Base-by-base conservation (phyloP, 306 rosid genomes). In the Sophora flavescens region DNA sequence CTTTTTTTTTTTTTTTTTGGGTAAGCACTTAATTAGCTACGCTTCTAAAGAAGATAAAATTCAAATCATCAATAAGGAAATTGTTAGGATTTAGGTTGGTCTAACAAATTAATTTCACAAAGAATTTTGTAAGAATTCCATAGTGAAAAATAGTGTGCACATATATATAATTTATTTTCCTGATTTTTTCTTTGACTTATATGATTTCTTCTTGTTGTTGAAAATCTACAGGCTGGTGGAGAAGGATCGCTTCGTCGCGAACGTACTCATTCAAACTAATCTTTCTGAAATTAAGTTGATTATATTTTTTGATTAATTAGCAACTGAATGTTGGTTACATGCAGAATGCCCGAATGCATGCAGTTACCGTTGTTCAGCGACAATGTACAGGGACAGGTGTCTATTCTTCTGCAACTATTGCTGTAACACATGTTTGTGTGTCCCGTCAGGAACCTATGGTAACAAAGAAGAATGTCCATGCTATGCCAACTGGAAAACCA, bases 381-480 rank as follows among this genome's bases (percentile, higher is more conserved):
- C 78, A 2, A 12, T 2, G 0, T 7, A 30, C 17, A 42, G 0
- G 69, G 72, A 79, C 35, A 26, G 74, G 1, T 72, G 83, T 33
- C 2, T 72, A 5, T 17, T 1, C 1, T 79, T 2, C 6, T 79
- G 83, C 15, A 79, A 79, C 45, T 4, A 26, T 1, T 73, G 68
- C 3, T 73, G 78, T 73, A 6, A 0, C 0, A 45, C 4, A 59
- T 73, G 63, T 52, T 16, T 39, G 47, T 78, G 78, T 70, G 69
- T 35, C 2, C 63, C 75, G 8, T 77, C 68, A 1, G 48, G 68
- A 77, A 44, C 74, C 1, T 15, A 3, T 13, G 75, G 66, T 5
- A 38, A 77, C 42, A 77, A 68, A 17, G 75, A 67, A 42, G 74
- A 57, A 45, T 68, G 81, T 57, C 68, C 75, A 32, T 67, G 81